These are phyloP conservation scores for Solanum virginianum DNA, from an alignment of 257 asterid species.

Conservation along the genomic window DNA sequence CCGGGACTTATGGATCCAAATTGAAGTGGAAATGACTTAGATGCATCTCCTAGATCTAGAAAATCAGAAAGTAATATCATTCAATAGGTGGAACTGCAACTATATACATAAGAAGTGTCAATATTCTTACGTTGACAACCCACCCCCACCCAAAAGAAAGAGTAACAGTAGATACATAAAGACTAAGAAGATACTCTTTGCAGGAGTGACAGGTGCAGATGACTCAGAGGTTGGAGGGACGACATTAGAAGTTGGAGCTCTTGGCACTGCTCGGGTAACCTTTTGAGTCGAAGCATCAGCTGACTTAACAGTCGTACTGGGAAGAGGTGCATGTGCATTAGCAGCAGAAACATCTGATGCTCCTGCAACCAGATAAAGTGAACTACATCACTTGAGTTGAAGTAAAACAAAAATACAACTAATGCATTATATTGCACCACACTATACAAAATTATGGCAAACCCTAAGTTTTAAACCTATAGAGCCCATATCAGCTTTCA, in stretches of 20 bases:
- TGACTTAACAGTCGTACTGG: conserved; percentile 9
- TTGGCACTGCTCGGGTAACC: conserved; percentile 34
- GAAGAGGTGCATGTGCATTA: conserved; percentile 11
- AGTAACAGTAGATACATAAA: background rate
- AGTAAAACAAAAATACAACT: background rate
- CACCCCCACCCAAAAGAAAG: background rate
- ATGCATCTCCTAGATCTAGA: conserved; percentile 46
- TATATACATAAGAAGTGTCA: background rate
- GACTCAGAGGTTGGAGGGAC: conserved; percentile 32
- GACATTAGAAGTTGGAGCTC: conserved; percentile 35
- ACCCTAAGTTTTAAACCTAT: background rate
- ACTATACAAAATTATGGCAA: background rate
- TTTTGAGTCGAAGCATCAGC: conserved; percentile 31
- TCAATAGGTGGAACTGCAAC: background rate
- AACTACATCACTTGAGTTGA: background rate
- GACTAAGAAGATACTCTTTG: conserved; percentile 34
- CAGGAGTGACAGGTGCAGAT: conserved; percentile 34
- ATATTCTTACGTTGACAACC: background rate
- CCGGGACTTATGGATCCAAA: conserved; percentile 92
- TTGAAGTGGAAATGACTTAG: conserved; percentile 61
- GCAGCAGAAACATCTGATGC: conserved; percentile 23
- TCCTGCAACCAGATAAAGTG: conserved; percentile 14
- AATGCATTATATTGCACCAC: background rate
- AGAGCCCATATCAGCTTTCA: background rate
- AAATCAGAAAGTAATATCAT: background rate